Base-by-base conservation (phyloP, 176 grass and related monocot genomes). In the Phyllostachys edulis region DNA sequence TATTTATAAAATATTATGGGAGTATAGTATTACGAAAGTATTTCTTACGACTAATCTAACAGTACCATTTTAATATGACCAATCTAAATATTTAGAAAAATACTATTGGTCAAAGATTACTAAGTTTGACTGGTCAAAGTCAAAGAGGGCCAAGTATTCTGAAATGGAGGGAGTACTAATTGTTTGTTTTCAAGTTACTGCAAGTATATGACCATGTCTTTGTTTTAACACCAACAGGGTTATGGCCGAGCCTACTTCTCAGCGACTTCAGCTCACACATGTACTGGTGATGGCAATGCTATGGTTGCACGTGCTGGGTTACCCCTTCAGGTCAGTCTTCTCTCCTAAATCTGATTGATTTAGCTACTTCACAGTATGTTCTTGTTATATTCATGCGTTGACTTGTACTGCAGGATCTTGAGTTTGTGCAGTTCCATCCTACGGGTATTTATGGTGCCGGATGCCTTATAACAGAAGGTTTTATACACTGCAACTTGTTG, bases 271-370 rank as follows among this genome's bases (percentile, higher is more conserved):
- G 96, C 93, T 98, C 96, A 99, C 78, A 99, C 96, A 45, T 99
- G 96, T 86, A 99, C 96, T 83, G 96, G 96, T 86, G 96, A 99
- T 92, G 96, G 96, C 69, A 99, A 99, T 84, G 96, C 88, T 73
- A 99, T 99, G 91, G 96, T 90, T 20, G 91, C 96, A 76, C 96
- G 96, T 89, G 96, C 96, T 92, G 96, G 96, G 57, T 88, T 99
- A 84, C 85, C 93, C 42, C 96, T 99, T 27, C 87, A 99, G 80
- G 96, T 88, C n/a, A 81, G 80, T 91, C 21, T 51, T 59, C 24
- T 71, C 10, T 52, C 74, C 42, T 71, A 75, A 63, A 29, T 15
- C 18, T 80, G 10, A 26, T 12, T 73, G 73, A 23, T 38, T 91
- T 83, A 54, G 27, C 55, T 60, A 75, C 71, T 59, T 20, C 20